phyloP scores from a whole-genome alignment of 768 basidiomycete genomes.

The Russula sp. region DNA sequence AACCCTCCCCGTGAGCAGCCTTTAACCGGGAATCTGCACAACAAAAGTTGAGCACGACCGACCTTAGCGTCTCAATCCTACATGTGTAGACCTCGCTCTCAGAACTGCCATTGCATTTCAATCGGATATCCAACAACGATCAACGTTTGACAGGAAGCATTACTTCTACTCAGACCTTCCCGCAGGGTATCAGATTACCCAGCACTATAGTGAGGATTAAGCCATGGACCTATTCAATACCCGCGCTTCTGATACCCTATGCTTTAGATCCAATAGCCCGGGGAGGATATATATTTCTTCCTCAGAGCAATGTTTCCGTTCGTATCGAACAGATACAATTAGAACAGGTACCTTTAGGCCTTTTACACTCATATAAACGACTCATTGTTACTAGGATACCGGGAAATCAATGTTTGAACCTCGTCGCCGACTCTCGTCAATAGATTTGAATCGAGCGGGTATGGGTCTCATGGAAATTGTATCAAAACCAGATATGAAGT shows the following conservation, averaged over 20 bases:
- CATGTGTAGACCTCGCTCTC: constrained; percentile 71
- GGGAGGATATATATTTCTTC: constrained; percentile 50
- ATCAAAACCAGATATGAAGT: constrained; percentile 84
- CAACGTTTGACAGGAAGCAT: constrained; percentile 93
- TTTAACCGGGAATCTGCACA: neutral
- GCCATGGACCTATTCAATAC: neutral
- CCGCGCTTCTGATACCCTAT: constrained; percentile 9
- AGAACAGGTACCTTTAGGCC: constrained; percentile 57
- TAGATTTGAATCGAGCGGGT: constrained; percentile 91
- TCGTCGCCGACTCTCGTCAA: constrained; percentile 43
- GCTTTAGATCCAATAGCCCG: constrained; percentile 73
- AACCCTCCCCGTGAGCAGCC: constrained; percentile 68
- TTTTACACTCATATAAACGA: neutral
- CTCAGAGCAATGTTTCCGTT: constrained; percentile 40
- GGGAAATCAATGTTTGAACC: constrained; percentile 70
- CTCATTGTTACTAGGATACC: constrained; percentile 58
- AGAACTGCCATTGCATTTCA: constrained; percentile 75
- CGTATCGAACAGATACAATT: constrained; percentile 91
- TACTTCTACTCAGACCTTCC: constrained; percentile 97
- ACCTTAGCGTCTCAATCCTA: constrained; percentile 49
- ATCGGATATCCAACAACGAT: constrained; percentile 54
- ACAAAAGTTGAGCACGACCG: neutral
- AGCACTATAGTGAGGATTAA: constrained; percentile 8
- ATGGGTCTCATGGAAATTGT: constrained; percentile 93
- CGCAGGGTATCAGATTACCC: constrained; percentile 86